These are phyloP conservation scores for Neonectria coccinea DNA, from an alignment of 2,329 filamentous ascomycete species.

Conservation along the genomic window DNA sequence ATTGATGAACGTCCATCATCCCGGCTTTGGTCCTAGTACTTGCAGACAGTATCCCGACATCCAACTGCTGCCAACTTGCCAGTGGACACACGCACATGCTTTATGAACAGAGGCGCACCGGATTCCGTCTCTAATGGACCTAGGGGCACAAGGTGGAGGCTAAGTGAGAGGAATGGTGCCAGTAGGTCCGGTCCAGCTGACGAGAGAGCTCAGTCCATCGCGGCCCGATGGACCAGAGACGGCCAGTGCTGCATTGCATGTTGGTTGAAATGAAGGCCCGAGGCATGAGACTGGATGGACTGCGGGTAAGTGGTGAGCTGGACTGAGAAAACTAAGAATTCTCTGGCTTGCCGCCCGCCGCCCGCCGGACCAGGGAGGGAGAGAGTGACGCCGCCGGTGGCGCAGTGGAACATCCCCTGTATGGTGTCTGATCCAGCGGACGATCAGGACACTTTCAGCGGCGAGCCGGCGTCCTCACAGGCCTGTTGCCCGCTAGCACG, in stretches of 20 bases:
- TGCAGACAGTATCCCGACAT: slow-evolving; percentile 1
- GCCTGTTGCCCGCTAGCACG: slow-evolving; percentile 29
- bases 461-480: slow-evolving; percentile 25
- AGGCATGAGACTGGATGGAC: slow-evolving; percentile 12
- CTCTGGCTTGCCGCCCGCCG: slow-evolving; percentile 19
- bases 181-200: slow-evolving; percentile 15
- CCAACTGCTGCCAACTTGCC: not conserved
- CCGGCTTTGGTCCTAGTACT: not conserved
- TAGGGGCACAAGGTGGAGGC: slow-evolving; percentile 3
- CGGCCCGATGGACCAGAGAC: slow-evolving; percentile 19
- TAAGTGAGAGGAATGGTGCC: not conserved
- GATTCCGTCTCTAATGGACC: not conserved
- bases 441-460: slow-evolving; percentile 39
- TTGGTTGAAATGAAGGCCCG: slow-evolving; percentile 31
- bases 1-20: not conserved
- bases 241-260: slow-evolving; percentile 26
- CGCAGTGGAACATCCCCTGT: slow-evolving; percentile 40
- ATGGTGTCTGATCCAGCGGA: slow-evolving; percentile 40
- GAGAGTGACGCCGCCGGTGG: slow-evolving; percentile 35
- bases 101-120: not conserved
- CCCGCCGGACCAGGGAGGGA: slow-evolving; percentile 23
- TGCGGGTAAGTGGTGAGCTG: slow-evolving; percentile 11
- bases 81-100: slow-evolving; percentile 2
- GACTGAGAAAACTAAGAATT: slow-evolving; percentile 15
- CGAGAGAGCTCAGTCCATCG: slow-evolving; percentile 18